phyloP scores from a whole-genome alignment of 805 yeast species.

The Diddensiella caesifluorescens region DNA sequence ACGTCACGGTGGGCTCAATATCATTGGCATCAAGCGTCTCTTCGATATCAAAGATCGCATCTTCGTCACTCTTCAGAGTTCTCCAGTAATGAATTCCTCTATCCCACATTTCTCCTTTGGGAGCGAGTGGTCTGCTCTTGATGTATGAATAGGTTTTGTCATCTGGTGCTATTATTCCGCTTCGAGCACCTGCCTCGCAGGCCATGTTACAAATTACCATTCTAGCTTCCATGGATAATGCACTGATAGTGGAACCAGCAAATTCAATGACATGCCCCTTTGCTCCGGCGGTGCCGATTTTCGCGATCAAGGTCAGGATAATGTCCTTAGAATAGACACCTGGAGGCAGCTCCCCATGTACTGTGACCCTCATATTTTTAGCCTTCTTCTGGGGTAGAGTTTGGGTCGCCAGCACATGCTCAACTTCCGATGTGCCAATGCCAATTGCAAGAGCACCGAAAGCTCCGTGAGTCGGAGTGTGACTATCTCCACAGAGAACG shows the following conservation, averaged over 20 bases:
- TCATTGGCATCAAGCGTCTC: slow-evolving; percentile 75
- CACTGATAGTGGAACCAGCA: slow-evolving; percentile 89
- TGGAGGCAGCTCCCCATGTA: slow-evolving; percentile 73
- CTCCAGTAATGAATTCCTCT: slow-evolving; percentile 89
- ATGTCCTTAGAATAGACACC: slow-evolving; percentile 96
- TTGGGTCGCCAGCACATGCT: slow-evolving; percentile 96
- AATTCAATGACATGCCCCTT: slow-evolving; percentile 95
- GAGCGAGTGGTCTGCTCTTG: slow-evolving; percentile 90
- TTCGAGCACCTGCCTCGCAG: slow-evolving; percentile 98
- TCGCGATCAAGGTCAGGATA: slow-evolving; percentile 88
- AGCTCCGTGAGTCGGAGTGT: slow-evolving; percentile 97
- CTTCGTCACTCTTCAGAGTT: slow-evolving; percentile 79
- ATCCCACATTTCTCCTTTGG: slow-evolving; percentile 89
- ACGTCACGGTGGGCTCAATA: slow-evolving; percentile 90
- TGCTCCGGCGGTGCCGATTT: slow-evolving; percentile 98
- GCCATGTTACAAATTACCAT: slow-evolving; percentile 99
- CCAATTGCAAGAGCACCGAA: slow-evolving; percentile 97
- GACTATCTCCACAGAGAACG: slow-evolving; percentile 98
- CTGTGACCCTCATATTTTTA: slow-evolving; percentile 85
- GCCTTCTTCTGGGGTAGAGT: slow-evolving; percentile 86
- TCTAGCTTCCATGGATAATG: slow-evolving; percentile 91
- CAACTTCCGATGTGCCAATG: slow-evolving; percentile 97
- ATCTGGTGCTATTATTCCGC: slow-evolving; percentile 97
- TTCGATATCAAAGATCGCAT: slow-evolving; percentile 81
- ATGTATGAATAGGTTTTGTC: slow-evolving; percentile 79